Conservation (phyloP, 768 basidiomycete species). For the Amanita rubescens region DNA sequence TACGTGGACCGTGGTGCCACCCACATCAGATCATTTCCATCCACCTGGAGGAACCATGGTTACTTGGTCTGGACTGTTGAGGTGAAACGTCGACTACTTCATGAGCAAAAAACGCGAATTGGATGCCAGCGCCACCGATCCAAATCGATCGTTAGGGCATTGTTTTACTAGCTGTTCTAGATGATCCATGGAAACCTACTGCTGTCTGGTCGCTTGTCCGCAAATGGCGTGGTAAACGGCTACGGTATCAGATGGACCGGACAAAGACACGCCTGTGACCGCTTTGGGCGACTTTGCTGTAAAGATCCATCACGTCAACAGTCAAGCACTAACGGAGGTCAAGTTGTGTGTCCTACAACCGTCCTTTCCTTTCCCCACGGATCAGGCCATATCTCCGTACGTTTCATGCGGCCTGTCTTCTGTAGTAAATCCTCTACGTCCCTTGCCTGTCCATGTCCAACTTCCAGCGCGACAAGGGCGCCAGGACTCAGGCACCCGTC, state of each 20-base stretch:
- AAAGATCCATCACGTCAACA: not conserved
- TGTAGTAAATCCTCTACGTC: conserved; percentile 54
- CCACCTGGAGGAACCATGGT: not conserved
- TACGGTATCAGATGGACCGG: not conserved
- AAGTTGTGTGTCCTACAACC: conserved; percentile 24
- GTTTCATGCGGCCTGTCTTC: conserved; percentile 33
- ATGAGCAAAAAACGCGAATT: not conserved
- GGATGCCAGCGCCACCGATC: not conserved
- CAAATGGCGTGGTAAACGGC: not conserved
- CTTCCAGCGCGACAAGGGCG: conserved; percentile 69
- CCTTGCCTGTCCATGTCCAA: conserved; percentile 66
- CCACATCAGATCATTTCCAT: not conserved
- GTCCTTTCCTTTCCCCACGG: conserved; percentile 73
- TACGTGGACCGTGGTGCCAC: not conserved
- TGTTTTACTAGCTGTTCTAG: not conserved
- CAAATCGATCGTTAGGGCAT: not conserved
- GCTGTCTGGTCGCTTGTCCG: not conserved
- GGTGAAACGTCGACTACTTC: not conserved
- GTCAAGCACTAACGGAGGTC: not conserved
- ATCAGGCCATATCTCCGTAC: conserved; percentile 69
- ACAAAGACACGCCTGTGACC: not conserved
- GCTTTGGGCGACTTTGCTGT: not conserved
- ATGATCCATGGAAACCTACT: not conserved
- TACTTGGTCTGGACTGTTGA: not conserved
- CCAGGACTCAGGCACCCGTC: conserved; percentile 42